Evolutionary conservation across 805 yeast species (phyloP), one percentile per base, ranked within the genome.

Genomic region (Suhomyces canberraensis): DNA sequence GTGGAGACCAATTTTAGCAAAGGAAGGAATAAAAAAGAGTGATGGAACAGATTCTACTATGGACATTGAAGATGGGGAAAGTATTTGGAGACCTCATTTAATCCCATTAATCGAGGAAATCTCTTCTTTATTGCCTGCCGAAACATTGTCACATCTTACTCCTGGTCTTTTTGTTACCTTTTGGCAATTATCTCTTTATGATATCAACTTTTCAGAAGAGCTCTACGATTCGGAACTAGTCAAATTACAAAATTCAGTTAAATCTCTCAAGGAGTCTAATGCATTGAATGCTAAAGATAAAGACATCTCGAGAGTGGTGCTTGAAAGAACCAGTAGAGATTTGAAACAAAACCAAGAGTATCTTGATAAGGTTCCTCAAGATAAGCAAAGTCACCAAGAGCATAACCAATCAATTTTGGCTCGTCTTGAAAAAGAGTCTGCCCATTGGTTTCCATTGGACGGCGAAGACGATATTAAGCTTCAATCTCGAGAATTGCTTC

Each of bases 121-220:
- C 4, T 29, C 43, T 11, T 16, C 28, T 14, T 16, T 37, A 25
- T 36, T 34, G 13, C 46, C 48, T 7, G 28, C 27, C 2, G 59
- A 35, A 22, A 41, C 56, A n/a, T 51, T 59, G 51, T 28, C 48
- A 0, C 24, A 45, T 7, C 33, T 79, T 2, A 48, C 65, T 2
- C 52, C 58, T 11, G 68, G 64, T 0, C 60, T 87, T 19, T 85
- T 72, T 49, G 60, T 66, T 2, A 63, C 73, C 1, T 90, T 89
- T 48, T 90, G 96, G 96, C 76, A 69, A 42, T 63, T 84, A 22
- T 73, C 82, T 0, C 60, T 87, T 6, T 80, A 83, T 51, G 96
- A 89, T 49, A 75, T 89, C 21, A 73, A 75, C 41, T 81, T 60
- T 51, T 71, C 76, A 2, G 60, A 61, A 5, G 45, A 51, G 1